These are phyloP conservation scores for Ziziphus jujuba DNA, from an alignment of 306 rosid genomes.

Conservation along the genomic window DNA sequence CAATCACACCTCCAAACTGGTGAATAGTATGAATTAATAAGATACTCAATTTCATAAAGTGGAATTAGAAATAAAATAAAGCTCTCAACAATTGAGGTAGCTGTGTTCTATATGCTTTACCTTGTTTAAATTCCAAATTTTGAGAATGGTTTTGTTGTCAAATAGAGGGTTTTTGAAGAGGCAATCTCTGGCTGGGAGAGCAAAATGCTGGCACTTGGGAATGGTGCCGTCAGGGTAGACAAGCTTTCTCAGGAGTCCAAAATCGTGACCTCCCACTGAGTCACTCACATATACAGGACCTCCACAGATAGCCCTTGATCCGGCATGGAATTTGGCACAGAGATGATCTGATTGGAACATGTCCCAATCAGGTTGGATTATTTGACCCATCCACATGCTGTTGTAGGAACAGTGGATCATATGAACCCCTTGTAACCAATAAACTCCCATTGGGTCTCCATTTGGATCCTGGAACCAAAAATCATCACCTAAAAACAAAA, in stretches of 20 bases:
- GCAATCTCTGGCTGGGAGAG: constrained; percentile 90
- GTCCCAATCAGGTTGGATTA: constrained; percentile 93
- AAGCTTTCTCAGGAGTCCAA: constrained; percentile 69
- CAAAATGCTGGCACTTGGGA: constrained; percentile 67
- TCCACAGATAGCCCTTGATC: constrained; percentile 81
- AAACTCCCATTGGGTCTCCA: constrained; percentile 85
- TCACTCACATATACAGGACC: constrained; percentile 87
- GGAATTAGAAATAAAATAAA: neutral
- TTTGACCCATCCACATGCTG: constrained; percentile 96
- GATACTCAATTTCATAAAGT: neutral
- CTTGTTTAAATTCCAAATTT: constrained; percentile 87
- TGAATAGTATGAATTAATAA: constrained; percentile 2
- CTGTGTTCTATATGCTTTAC: constrained; percentile 28
- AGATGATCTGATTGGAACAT: constrained; percentile 88
- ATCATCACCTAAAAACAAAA: constrained; percentile 63
- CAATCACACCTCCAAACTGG: constrained; percentile 85
- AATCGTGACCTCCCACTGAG: constrained; percentile 66
- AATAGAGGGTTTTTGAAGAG: constrained; percentile 76
- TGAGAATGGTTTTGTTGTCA: constrained; percentile 65
- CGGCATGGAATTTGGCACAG: constrained; percentile 86
- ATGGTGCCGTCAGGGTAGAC: constrained; percentile 79
- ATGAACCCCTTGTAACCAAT: constrained; percentile 88
- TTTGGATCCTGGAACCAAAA: constrained; percentile 93
- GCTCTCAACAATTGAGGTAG: too few relatives aligned
- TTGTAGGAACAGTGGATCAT: constrained; percentile 90